These are phyloP conservation scores for Camillea tinctor DNA, from an alignment of 2,329 filamentous ascomycete genomes.

Conservation along the genomic window DNA sequence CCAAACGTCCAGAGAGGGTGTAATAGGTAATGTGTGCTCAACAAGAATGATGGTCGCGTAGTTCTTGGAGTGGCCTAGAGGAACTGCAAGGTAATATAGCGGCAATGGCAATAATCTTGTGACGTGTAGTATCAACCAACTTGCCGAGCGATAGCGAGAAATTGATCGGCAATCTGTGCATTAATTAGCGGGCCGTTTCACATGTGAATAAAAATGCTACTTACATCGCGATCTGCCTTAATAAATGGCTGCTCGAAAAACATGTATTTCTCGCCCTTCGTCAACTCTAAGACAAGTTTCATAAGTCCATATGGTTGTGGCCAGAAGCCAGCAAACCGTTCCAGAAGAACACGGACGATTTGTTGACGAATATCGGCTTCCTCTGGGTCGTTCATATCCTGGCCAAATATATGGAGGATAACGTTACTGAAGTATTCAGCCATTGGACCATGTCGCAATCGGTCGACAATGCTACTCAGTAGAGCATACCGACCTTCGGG, in stretches of 20 bases:
- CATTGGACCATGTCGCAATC: slow-evolving; percentile 84
- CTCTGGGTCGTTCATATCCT: slow-evolving; percentile 70
- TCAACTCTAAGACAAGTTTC: slow-evolving; percentile 80
- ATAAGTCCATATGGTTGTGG: slow-evolving; percentile 96
- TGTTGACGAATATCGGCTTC: slow-evolving; percentile 84
- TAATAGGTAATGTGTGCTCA: slow-evolving; percentile 4
- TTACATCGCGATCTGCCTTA: slow-evolving; percentile 83
- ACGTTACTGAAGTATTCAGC: slow-evolving; percentile 92
- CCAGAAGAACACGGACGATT: slow-evolving; percentile 83
- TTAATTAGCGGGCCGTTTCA: slow-evolving; percentile 6
- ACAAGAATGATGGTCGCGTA: slow-evolving; percentile 2
- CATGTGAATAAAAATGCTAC: slow-evolving; percentile 6
- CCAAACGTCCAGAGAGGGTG: slow-evolving; percentile 1
- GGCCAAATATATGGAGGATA: slow-evolving; percentile 80
- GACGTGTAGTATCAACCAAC: slow-evolving; percentile 11
- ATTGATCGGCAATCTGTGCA: slow-evolving; percentile 29
- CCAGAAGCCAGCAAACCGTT: slow-evolving; percentile 83
- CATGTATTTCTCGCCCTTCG: slow-evolving; percentile 86
- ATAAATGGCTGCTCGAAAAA: slow-evolving; percentile 95
- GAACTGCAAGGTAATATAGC: not conserved
- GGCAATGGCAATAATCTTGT: not conserved
- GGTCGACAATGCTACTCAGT: slow-evolving; percentile 81
- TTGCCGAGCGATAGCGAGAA: slow-evolving; percentile 27
- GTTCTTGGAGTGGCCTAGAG: not conserved
- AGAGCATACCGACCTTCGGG: slow-evolving; percentile 83